phyloP scores from a whole-genome alignment of 176 grass and related monocot species.

The Oryza australiensis region DNA sequence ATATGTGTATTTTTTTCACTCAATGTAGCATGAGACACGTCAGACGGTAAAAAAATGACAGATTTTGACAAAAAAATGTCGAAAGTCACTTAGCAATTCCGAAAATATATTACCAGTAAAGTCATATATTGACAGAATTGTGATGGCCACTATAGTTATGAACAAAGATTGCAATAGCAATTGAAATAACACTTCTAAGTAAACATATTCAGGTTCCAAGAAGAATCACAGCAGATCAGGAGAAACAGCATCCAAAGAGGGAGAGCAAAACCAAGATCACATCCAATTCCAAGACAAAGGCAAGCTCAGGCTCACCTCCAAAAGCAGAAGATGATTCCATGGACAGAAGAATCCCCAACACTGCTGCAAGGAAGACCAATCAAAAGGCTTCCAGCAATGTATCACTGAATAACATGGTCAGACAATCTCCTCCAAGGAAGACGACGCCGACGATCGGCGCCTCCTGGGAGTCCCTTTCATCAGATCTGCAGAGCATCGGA shows the following conservation, averaged over 20 bases:
- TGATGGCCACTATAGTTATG: not conserved
- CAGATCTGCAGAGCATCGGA: constrained; percentile 27
- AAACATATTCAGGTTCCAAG: constrained; percentile 52
- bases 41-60: too few relatives aligned
- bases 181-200: not conserved
- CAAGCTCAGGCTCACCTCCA: not conserved
- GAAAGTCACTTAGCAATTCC: too few relatives aligned
- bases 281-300: constrained; percentile 24
- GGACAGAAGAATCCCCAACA: constrained; percentile 25
- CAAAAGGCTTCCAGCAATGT: constrained; percentile 27
- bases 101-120: not conserved
- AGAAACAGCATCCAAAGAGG: constrained; percentile 49
- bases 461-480: constrained; percentile 68
- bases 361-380: constrained; percentile 21
- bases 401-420: constrained; percentile 42
- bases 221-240: constrained; percentile 43
- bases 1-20: too few relatives aligned
- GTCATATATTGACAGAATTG: not conserved
- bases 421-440: constrained; percentile 31
- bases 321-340: not conserved
- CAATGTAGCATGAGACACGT: too few relatives aligned
- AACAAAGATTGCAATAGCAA: not conserved
- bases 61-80: too few relatives aligned
- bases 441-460: constrained; percentile 46
- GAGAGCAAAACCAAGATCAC: constrained; percentile 49